Evolutionary conservation across 2,329 filamentous ascomycete genomes (phyloP).

Genomic region (Cordyceps farinosa): DNA sequence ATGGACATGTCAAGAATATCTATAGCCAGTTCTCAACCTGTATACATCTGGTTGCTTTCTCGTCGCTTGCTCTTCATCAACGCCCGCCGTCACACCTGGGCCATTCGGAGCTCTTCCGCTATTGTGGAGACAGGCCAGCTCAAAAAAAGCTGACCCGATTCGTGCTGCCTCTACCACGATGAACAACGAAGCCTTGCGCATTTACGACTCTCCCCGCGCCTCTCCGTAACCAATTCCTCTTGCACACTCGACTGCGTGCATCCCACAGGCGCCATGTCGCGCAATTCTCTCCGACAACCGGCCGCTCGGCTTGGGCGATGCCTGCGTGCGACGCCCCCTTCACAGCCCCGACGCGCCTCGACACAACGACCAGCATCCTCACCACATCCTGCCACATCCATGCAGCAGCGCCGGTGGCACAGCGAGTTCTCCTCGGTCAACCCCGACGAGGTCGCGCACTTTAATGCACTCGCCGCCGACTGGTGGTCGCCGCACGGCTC

Average conservation of each 20-base stretch:
- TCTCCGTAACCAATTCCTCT: neutral
- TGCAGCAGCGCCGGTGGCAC: constrained; percentile 12
- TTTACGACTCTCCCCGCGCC: neutral
- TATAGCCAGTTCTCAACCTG: no score
- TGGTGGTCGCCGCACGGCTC: constrained; percentile 98
- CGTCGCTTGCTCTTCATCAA: neutral
- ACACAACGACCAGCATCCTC: neutral
- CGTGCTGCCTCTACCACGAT: neutral
- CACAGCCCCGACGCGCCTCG: neutral
- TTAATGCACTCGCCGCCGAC: constrained; percentile 84
- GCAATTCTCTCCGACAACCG: neutral
- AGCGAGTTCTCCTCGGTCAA: constrained; percentile 68
- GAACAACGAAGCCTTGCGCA: neutral
- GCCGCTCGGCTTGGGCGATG: neutral
- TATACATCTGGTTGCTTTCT: no score
- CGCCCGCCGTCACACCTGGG: neutral
- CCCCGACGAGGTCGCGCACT: constrained; percentile 85
- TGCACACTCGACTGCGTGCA: neutral
- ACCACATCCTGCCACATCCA: neutral
- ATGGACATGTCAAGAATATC: no score
- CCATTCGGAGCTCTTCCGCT: neutral
- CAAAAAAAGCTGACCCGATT: neutral
- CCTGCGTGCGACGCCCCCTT: neutral
- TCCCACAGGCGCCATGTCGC: neutral
- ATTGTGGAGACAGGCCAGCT: neutral